Evolutionary conservation across 345 rosid genomes (phyloP).

Genomic region (Moricandia moricandioides): DNA sequence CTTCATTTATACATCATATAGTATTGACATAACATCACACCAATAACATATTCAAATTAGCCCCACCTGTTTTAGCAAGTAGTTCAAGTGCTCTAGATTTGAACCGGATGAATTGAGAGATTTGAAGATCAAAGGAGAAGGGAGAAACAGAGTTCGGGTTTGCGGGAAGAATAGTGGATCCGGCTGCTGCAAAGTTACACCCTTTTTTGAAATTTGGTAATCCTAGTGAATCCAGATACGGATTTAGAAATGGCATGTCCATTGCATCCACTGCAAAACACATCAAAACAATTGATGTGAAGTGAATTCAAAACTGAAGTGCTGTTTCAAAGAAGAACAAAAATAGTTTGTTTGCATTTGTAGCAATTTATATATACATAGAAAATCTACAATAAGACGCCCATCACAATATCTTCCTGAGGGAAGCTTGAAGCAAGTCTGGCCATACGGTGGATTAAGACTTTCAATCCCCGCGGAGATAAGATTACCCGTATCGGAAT

Average conservation of each 20-base stretch:
- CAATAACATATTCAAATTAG: background rate
- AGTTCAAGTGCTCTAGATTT: conserved; percentile 64
- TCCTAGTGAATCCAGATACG: conserved; percentile 85
- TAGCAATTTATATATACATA: conserved; percentile 42
- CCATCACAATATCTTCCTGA: conserved; percentile 90
- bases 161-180: conserved; percentile 73
- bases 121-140: conserved; percentile 73
- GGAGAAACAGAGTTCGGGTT: conserved; percentile 73
- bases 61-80: conserved; percentile 46
- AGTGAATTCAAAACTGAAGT: background rate
- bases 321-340: conserved; percentile 5
- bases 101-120: conserved; percentile 77
- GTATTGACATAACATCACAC: background rate
- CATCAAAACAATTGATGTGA: background rate
- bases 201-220: conserved; percentile 74
- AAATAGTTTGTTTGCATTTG: background rate
- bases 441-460: conserved; percentile 66
- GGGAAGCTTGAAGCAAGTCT: conserved; percentile 55
- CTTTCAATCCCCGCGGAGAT: conserved; percentile 63
- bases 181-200: conserved; percentile 93
- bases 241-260: conserved; percentile 85
- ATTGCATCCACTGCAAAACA: conserved; percentile 77
- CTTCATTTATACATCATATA: conserved; percentile 20
- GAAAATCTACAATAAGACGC: conserved; percentile 71
- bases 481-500: conserved; percentile 87